Evolutionary conservation across 169 alveolate genomes (phyloP).

Genomic region (Perkinsus marinus): DNA sequence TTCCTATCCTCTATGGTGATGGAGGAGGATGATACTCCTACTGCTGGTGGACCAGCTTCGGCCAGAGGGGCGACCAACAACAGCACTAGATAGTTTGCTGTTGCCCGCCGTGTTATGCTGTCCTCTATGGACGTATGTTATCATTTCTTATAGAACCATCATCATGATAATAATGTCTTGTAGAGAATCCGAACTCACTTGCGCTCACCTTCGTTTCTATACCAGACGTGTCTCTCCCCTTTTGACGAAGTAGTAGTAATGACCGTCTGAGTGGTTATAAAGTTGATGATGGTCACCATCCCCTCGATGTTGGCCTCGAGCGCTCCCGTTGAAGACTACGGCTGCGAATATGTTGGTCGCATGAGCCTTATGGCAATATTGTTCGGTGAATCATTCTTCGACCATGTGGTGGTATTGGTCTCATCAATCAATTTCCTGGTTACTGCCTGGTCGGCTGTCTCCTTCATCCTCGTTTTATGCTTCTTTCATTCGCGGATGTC

Average conservation of each 20-base stretch:
- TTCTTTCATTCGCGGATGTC: not conserved
- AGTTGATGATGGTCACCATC: not conserved
- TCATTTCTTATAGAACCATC: not conserved
- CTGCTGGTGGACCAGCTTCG: not conserved
- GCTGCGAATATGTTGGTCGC: no score
- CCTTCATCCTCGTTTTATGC: not conserved
- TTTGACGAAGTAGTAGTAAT: not conserved
- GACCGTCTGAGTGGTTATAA: not conserved
- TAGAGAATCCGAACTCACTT: not conserved
- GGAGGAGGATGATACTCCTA: not conserved
- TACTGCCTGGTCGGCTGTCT: not conserved
- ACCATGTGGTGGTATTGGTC: no score
- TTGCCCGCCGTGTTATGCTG: not conserved
- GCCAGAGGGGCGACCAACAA: not conserved
- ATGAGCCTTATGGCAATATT: no score
- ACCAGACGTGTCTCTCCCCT: not conserved
- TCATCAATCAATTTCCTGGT: not conserved
- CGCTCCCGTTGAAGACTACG: no score
- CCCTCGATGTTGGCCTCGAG: no score
- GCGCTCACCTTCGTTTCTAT: not conserved
- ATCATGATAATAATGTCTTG: not conserved
- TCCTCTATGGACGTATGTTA: not conserved
- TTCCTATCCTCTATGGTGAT: not conserved
- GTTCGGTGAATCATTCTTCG: no score
- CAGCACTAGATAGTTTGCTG: not conserved